Base-by-base conservation (phyloP, 441 rosid species). In the Jatropha multifida region DNA sequence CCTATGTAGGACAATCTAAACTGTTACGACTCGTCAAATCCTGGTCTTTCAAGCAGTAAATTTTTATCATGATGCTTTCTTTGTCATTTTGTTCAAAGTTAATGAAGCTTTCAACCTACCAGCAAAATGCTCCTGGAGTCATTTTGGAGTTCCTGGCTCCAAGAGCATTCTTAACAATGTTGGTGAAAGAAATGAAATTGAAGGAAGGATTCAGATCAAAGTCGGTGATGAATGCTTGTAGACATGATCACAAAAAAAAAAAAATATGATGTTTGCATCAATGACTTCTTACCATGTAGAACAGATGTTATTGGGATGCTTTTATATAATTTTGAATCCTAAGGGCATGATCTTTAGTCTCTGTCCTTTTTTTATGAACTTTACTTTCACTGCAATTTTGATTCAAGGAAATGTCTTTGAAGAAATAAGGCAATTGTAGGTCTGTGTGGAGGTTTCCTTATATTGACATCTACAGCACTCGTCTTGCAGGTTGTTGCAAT, bases 401-500 rank as follows among this genome's bases (percentile, higher is more conserved):
- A 27, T 26, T 72, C 56, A 68, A 51, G 20, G 27, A 61, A 68
- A 40, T 12, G 20, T 40, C n/a, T 13, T 64, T 23, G 63, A 48
- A 54, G 41, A 73, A 46, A 51, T 12, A 68, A 7, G 27, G 48
- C 18, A 44, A 27, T 52, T 42, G 13, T 68, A 51, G 61, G 18
- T 59, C 26, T 72, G 23, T 61, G 7, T 37, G 42, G 58, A 26
- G 15, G 12, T 65, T 27, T 52, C 11, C 23, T 70, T 52, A 54
- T 69, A 59, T 71, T 59, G 51, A 79, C 62, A 56, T 68, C 59
- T 37, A 44, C 5, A 74, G 70, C 52, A 17, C 26, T 51, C 77
- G 64, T 71, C 14, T 20, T 77, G 73, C 87, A 94, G 98, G 90
- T 94, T 74, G 89, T 94, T 79, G 94, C 86, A 76, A 90, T 94